phyloP scores from a whole-genome alignment of 1,284 basidiomycete species.

The Trametes pubescens region DNA sequence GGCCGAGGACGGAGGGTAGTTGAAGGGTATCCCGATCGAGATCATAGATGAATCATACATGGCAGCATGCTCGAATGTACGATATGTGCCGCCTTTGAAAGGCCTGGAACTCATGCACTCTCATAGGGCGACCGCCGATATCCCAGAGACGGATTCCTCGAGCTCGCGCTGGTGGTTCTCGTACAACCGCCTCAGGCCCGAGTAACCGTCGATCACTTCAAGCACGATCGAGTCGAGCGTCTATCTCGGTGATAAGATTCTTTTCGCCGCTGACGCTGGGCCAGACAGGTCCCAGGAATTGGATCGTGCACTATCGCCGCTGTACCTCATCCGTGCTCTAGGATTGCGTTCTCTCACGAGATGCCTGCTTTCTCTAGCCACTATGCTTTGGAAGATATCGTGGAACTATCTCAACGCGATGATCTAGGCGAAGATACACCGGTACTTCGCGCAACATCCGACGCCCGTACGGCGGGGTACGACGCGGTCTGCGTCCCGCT shows the following conservation, averaged over 20 bases:
- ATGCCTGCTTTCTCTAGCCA: slow-evolving; percentile 48
- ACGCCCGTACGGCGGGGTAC: slow-evolving; percentile 66
- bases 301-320: neutral
- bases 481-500: slow-evolving; percentile 82
- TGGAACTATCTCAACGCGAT: slow-evolving; percentile 31
- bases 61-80: neutral
- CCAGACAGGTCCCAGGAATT: neutral
- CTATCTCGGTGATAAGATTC: slow-evolving; percentile 26
- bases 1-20: slow-evolving; percentile 41
- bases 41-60: neutral
- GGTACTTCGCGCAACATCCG: slow-evolving; percentile 56
- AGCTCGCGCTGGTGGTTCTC: too few relatives aligned
- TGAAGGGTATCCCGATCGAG: neutral
- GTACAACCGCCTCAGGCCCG: neutral
- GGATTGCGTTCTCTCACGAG: slow-evolving; percentile 8
- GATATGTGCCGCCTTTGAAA: neutral
- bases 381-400: slow-evolving; percentile 50
- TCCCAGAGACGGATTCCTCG: neutral
- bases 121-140: too few relatives aligned
- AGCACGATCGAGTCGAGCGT: slow-evolving; percentile 9
- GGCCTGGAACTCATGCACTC: neutral
- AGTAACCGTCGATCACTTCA: slow-evolving; percentile 3
- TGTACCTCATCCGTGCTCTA: slow-evolving; percentile 3
- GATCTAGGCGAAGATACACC: slow-evolving; percentile 50
- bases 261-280: slow-evolving; percentile 4